Evolutionary conservation across 768 basidiomycete species (phyloP).

Genomic region (Daedalea quercina): DNA sequence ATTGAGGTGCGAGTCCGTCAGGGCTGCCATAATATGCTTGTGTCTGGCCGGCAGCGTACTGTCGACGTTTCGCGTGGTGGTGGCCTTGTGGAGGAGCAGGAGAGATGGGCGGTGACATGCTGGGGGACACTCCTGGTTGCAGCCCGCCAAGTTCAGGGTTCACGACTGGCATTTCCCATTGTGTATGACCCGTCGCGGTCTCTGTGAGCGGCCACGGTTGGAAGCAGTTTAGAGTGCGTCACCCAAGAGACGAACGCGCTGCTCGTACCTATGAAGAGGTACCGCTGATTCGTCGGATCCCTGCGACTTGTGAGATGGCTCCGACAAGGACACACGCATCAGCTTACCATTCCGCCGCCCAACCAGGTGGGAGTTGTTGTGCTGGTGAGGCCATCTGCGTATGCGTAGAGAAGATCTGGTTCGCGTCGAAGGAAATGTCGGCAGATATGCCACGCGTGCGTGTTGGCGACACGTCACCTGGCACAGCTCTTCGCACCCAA

Average conservation of each 20-base stretch:
- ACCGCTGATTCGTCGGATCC: slow-evolving; percentile 75
- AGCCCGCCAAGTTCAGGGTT: slow-evolving; percentile 21
- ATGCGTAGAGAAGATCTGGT: slow-evolving; percentile 6
- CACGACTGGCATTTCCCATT: slow-evolving; percentile 78
- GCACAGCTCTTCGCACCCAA: background rate
- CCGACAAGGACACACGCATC: slow-evolving; percentile 28
- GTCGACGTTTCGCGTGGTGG: slow-evolving; percentile 68
- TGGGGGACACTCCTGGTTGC: slow-evolving; percentile 13
- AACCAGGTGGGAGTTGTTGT: slow-evolving; percentile 84
- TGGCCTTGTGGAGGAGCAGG: slow-evolving; percentile 32
- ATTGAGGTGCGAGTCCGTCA: slow-evolving; percentile 36
- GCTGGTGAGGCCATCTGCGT: slow-evolving; percentile 36
- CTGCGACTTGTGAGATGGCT: slow-evolving; percentile 32
- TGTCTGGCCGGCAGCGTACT: slow-evolving; percentile 92
- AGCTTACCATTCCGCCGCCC: slow-evolving; percentile 96
- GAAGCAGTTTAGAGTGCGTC: background rate
- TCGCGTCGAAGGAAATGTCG: slow-evolving; percentile 6
- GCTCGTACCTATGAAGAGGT: slow-evolving; percentile 80
- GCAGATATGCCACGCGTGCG: background rate
- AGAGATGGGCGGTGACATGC: slow-evolving; percentile 39
- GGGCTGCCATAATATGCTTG: slow-evolving; percentile 72
- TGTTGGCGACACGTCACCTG: slow-evolving; percentile 1
- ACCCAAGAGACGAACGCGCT: background rate
- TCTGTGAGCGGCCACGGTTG: slow-evolving; percentile 42
- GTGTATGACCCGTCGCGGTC: slow-evolving; percentile 72